phyloP scores from a whole-genome alignment of 1,284 basidiomycete species.

The Cutaneotrichosporon cavernicola region DNA sequence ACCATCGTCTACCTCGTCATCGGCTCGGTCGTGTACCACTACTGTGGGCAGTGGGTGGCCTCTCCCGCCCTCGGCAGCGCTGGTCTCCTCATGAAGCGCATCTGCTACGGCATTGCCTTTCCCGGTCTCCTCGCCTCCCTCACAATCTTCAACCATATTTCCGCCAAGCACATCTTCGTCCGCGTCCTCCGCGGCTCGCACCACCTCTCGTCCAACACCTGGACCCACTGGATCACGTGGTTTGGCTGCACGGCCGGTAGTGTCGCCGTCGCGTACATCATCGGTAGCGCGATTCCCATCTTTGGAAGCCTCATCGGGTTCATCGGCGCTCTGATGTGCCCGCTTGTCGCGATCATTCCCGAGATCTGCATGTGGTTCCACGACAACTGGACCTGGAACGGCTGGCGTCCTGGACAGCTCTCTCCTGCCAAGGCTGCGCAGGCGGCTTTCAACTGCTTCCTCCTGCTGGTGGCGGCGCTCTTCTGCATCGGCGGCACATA shows the following conservation, averaged over 20 bases:
- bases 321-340: constrained; percentile 35
- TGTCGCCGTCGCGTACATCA: constrained; percentile 33
- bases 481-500: constrained; percentile 38
- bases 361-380: constrained; percentile 40
- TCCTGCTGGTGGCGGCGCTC: constrained; percentile 33
- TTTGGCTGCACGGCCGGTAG: constrained; percentile 27
- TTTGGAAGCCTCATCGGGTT: constrained; percentile 36
- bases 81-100: constrained; percentile 32
- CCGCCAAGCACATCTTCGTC: constrained; percentile 38
- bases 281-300: constrained; percentile 27
- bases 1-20: constrained; percentile 30
- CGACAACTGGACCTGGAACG: constrained; percentile 24
- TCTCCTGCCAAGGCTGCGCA: constrained; percentile 19
- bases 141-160: constrained; percentile 25
- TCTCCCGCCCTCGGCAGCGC: constrained; percentile 39
- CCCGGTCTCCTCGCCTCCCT: constrained; percentile 35
- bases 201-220: constrained; percentile 40
- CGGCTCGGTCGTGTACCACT: constrained; percentile 37
- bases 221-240: constrained; percentile 43
- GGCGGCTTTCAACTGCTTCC: constrained; percentile 30
- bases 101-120: constrained; percentile 50
- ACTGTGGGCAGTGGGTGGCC: constrained; percentile 34
- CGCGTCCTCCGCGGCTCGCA: constrained; percentile 36
- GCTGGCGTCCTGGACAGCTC: constrained; percentile 16
- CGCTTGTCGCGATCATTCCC: constrained; percentile 26